Conservation (phyloP, 2,329 filamentous ascomycete species). For the Talaromyces marneffei region DNA sequence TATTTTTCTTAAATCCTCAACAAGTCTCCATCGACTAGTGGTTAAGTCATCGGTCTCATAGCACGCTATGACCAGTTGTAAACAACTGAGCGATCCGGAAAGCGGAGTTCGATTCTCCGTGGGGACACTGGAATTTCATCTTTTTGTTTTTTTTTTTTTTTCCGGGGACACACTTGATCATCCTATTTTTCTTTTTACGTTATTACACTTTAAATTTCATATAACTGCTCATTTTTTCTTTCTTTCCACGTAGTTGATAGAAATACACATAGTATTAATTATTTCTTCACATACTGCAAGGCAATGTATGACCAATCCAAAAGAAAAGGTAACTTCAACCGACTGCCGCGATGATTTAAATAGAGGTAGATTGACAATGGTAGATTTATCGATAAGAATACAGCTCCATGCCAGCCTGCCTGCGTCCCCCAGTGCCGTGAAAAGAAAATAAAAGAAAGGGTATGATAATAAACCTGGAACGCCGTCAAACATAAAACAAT, state of each 20-base stretch:
- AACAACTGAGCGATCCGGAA: neutral
- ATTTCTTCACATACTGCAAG: too few relatives aligned
- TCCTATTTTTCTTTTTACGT: neutral
- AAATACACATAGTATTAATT: too few relatives aligned
- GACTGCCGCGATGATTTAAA: too few relatives aligned
- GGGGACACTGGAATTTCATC: neutral
- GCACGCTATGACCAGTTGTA: neutral
- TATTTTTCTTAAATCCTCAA: too few relatives aligned
- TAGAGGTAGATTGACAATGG: neutral
- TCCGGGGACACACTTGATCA: too few relatives aligned
- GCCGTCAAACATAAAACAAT: neutral
- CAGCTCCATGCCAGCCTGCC: neutral
- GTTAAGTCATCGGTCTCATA: neutral
- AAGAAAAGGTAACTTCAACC: too few relatives aligned
- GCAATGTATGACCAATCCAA: too few relatives aligned
- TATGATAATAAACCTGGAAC: slow-evolving; percentile 1
- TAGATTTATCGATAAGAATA: neutral
- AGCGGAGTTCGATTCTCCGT: neutral
- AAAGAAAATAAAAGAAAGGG: neutral
- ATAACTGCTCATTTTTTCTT: too few relatives aligned
- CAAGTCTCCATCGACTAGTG: neutral
- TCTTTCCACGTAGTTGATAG: too few relatives aligned
- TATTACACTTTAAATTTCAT: neutral
- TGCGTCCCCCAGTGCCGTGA: neutral
- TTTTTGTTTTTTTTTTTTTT: neutral